Percentiles rank a stretch among this genome's conserved stretches.
phyloP scores from a whole-genome alignment of 2,329 filamentous ascomycete genomes.

The Exophiala sp. region DNA sequence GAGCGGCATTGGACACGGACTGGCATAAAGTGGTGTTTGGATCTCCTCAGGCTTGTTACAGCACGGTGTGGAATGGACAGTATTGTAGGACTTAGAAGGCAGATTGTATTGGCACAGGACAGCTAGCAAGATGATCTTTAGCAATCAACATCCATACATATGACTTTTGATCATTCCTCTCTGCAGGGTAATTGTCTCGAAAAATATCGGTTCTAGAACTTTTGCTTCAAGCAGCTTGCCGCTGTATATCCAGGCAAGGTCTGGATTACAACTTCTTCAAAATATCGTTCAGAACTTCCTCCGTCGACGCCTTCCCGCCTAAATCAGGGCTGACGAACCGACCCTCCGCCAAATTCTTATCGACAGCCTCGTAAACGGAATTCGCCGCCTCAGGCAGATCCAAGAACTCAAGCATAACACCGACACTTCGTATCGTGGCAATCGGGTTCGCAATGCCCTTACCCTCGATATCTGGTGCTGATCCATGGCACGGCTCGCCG shows the following conservation, averaged over 20 bases:
- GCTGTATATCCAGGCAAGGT: no score
- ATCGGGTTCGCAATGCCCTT: slow-evolving; percentile 93
- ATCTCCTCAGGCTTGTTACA: no score
- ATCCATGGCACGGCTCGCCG: slow-evolving; percentile 96
- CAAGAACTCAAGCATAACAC: slow-evolving; percentile 94
- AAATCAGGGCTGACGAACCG: slow-evolving; percentile 82
- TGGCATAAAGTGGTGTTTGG: no score
- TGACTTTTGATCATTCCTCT: no score
- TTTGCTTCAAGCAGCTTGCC: no score
- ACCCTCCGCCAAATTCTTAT: slow-evolving; percentile 81
- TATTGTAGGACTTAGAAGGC: no score
- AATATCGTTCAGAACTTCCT: slow-evolving; percentile 83
- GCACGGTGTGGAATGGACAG: no score
- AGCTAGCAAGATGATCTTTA: no score
- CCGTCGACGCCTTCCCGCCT: slow-evolving; percentile 79
- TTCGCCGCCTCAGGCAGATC: slow-evolving; percentile 82
- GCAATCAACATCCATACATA: no score
- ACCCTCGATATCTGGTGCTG: slow-evolving; percentile 92
- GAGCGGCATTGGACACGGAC: background rate
- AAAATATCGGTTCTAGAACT: no score
- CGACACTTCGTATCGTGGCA: slow-evolving; percentile 85
- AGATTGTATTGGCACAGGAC: no score
- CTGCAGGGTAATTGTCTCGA: no score
- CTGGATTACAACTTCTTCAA: slow-evolving; percentile 67
- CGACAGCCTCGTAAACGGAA: slow-evolving; percentile 85